A percentile compares a stretch with the other conserved stretches of the same genome.
These are phyloP conservation scores for Tetrahymena elliotti DNA, from an alignment of 73 alveolate species.

Conservation along the genomic window DNA sequence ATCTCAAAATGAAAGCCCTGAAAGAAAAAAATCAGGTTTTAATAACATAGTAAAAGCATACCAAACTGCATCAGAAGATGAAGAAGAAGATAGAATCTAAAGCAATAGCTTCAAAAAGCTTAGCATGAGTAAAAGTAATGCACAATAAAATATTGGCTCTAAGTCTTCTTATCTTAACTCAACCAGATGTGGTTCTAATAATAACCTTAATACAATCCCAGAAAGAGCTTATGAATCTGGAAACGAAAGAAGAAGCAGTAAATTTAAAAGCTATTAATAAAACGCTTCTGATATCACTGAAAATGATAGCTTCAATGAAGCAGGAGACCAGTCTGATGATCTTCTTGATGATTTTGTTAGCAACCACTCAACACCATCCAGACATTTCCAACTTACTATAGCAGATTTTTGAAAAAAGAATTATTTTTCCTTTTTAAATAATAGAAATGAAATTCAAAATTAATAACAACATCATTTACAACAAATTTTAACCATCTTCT, in stretches of 20 bases:
- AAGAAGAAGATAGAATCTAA: not conserved
- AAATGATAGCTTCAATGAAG: not conserved
- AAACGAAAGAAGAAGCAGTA: not conserved
- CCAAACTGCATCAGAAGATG: not conserved
- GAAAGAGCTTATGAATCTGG: not conserved
- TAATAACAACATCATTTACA: no score
- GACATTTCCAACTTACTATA: not conserved
- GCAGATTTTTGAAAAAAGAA: not conserved
- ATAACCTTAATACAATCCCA: not conserved
- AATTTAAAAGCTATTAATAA: not conserved
- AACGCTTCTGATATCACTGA: not conserved
- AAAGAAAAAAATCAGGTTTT: not conserved
- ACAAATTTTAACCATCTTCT: no score
- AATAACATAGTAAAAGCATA: not conserved
- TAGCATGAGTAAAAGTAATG: not conserved
- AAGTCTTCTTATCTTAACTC: not conserved
- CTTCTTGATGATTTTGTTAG: not conserved
- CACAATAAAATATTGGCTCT: not conserved
- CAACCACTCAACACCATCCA: not conserved
- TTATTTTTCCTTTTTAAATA: not conserved
- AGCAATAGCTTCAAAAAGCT: not conserved
- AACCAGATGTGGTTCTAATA: not conserved
- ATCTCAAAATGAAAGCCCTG: not conserved
- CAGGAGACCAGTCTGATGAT: not conserved
- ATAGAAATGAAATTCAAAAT: not conserved